Evolutionary conservation across 2,329 filamentous ascomycete species (phyloP).

Genomic region (Sporothrix dimorphospora): DNA sequence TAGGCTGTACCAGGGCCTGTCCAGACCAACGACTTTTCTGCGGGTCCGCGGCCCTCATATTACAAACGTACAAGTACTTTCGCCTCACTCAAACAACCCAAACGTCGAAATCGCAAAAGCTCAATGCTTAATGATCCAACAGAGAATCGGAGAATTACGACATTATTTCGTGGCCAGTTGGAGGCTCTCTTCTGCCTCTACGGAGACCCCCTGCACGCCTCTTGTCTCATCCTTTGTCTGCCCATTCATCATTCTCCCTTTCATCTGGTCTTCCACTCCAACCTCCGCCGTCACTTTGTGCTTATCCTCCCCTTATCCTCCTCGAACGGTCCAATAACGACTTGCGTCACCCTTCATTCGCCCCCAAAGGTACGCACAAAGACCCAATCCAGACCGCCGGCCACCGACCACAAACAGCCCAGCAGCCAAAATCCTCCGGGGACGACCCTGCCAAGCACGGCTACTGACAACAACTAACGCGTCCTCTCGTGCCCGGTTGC

Average conservation of each 20-base stretch:
- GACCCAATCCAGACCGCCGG: too few species aligned
- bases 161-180: background rate
- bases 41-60: background rate
- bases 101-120: background rate
- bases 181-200: too few species aligned
- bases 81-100: background rate
- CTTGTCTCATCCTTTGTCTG: background rate
- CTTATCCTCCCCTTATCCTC: background rate
- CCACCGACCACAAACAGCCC: background rate
- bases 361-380: background rate
- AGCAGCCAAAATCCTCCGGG: background rate
- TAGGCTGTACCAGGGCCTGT: background rate
- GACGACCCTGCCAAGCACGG: background rate
- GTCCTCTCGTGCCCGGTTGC: background rate
- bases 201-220: too few species aligned
- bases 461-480: background rate
- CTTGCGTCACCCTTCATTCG: constrained; percentile 7
- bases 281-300: background rate
- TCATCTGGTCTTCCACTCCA: background rate
- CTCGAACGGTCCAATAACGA: background rate
- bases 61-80: too few species aligned
- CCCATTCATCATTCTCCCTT: background rate
- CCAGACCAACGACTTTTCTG: background rate
- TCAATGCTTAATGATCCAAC: background rate
- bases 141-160: background rate